A percentile compares a stretch with the other conserved stretches of the same genome.
Evolutionary conservation across 2,329 filamentous ascomycete genomes (phyloP).

Genomic region (Arthrobotrys sinensis): DNA sequence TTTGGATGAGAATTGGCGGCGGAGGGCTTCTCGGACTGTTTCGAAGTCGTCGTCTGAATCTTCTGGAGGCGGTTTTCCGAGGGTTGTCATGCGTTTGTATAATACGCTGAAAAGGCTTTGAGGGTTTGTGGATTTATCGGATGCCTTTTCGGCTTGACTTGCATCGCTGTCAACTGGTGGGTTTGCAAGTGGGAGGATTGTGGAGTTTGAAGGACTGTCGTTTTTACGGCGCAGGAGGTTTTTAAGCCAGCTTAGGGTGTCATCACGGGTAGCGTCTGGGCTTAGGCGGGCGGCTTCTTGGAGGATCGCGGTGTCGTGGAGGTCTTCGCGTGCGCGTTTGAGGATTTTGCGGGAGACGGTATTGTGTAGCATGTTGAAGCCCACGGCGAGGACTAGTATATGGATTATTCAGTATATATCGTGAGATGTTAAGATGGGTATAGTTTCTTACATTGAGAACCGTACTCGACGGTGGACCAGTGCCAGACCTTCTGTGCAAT

Average conservation of each 20-base stretch:
- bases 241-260: conserved; percentile 35
- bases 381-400: conserved; percentile 69
- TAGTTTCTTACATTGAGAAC: conserved; percentile 69
- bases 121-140: conserved; percentile 28
- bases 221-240: conserved; percentile 30
- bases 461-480: conserved; percentile 72
- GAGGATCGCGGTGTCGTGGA: conserved; percentile 55
- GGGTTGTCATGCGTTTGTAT: conserved; percentile 46
- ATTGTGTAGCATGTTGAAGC: conserved; percentile 72
- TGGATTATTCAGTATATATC: not conserved
- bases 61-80: conserved; percentile 14
- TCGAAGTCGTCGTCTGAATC: conserved; percentile 62
- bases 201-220: conserved; percentile 43
- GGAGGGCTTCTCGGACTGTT: conserved; percentile 46
- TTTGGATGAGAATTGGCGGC: conserved; percentile 48
- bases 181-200: conserved; percentile 44
- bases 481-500: conserved; percentile 72
- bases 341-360: conserved; percentile 63
- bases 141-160: conserved; percentile 40
- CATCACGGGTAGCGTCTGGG: conserved; percentile 38
- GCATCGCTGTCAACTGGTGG: conserved; percentile 60
- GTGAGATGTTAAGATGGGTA: not conserved
- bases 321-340: conserved; percentile 49
- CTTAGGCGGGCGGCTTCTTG: conserved; percentile 47
- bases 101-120: conserved; percentile 43